These are phyloP conservation scores for Metarhizium brunneum DNA, from an alignment of 2,329 filamentous ascomycete genomes.

Conservation along the genomic window DNA sequence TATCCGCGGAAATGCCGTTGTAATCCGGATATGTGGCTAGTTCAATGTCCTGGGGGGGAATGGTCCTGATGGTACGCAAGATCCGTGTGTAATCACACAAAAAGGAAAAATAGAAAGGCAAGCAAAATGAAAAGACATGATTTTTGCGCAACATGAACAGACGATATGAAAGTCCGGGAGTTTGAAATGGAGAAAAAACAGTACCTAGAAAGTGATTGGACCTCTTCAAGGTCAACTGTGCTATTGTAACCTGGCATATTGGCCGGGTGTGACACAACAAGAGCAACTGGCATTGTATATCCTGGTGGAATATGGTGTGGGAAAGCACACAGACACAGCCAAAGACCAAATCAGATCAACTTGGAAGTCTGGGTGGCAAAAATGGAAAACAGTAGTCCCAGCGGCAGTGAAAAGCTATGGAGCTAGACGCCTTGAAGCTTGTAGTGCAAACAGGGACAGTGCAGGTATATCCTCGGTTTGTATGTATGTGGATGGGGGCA, in stretches of 20 bases:
- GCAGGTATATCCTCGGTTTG: conserved; percentile 14
- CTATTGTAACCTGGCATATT: conserved; percentile 45
- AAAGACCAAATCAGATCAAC: conserved; percentile 6
- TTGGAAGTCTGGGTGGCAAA: conserved; percentile 1
- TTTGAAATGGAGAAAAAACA: conserved; percentile 38
- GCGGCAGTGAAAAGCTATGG: conserved; percentile 12
- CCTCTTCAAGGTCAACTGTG: conserved; percentile 47
- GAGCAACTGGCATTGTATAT: conserved; percentile 35
- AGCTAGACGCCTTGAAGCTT: conserved; percentile 4
- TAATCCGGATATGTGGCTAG: background rate
- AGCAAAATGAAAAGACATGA: conserved; percentile 15
- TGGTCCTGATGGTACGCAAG: background rate
- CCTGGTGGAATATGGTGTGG: conserved; percentile 4
- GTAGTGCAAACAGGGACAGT: conserved; percentile 17
- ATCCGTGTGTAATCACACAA: background rate
- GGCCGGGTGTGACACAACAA: conserved; percentile 37
- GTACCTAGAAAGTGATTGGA: conserved; percentile 54
- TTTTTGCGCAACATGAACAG: conserved; percentile 9
- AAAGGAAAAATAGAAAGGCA: conserved; percentile 10
- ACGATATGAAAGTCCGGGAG: conserved; percentile 32
- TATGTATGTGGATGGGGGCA: background rate
- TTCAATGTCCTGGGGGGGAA: background rate
- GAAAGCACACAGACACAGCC: conserved; percentile 2
- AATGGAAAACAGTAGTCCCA: background rate
- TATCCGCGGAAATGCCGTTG: background rate